phyloP scores from a whole-genome alignment of 192 early-diverging fungal genomes.

The Linnemannia zychae region DNA sequence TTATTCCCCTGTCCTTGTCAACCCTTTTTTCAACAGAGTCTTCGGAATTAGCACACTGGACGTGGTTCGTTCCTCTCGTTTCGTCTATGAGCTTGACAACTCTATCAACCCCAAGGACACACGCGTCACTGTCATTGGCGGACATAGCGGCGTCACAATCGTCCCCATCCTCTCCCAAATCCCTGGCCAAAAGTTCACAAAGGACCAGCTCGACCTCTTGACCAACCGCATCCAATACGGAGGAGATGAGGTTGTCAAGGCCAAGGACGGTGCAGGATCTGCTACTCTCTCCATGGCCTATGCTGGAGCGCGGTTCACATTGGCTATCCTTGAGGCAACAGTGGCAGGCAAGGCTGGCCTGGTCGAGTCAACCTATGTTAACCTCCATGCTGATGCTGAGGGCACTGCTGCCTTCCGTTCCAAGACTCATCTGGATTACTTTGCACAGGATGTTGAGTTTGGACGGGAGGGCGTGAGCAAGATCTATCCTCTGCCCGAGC shows the following conservation, averaged over 20 bases:
- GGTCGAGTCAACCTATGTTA: conserved; percentile 90
- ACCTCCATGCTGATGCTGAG: conserved; percentile 65
- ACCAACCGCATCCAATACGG: conserved; percentile 97
- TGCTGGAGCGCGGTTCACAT: conserved; percentile 87
- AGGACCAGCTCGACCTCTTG: conserved; percentile 84
- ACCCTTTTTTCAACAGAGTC: conserved; percentile 71
- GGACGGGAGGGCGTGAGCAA: conserved; percentile 80
- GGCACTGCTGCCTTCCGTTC: conserved; percentile 15
- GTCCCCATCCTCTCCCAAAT: conserved; percentile 87
- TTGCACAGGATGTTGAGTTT: conserved; percentile 82
- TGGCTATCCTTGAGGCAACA: conserved; percentile 83
- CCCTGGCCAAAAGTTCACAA: conserved; percentile 75
- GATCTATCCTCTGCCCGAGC: conserved; percentile 81
- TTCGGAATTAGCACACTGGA: conserved; percentile 97
- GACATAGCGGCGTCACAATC: conserved; percentile 96
- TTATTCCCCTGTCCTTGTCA: neutral
- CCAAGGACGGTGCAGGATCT: conserved; percentile 88
- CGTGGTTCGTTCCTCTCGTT: conserved; percentile 91
- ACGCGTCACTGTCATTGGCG: conserved; percentile 88
- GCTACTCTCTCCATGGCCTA: conserved; percentile 91
- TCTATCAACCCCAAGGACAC: conserved; percentile 74
- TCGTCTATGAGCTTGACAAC: conserved; percentile 83
- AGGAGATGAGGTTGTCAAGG: conserved; percentile 98
- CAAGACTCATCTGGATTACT: conserved; percentile 69
- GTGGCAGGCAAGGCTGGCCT: conserved; percentile 73